Conservation (phyloP, 192 early-diverging fungal species). For the Coemansia interrupta region DNA sequence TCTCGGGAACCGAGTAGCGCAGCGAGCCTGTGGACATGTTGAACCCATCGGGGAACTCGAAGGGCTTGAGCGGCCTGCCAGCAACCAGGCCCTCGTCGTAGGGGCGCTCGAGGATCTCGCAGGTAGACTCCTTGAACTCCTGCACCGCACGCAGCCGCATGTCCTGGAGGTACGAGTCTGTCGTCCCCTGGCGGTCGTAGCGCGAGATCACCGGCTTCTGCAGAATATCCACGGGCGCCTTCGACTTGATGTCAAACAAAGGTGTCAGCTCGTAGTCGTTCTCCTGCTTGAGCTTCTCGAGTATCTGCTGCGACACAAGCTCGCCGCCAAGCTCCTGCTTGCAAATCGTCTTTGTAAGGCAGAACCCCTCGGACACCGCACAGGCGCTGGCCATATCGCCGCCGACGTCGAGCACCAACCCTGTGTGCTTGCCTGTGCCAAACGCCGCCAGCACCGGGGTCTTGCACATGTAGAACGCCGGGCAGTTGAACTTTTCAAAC, state of each 20-base stretch:
- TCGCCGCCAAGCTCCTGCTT: constrained; percentile 78
- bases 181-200: constrained; percentile 17
- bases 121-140: constrained; percentile 93
- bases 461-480: constrained; percentile 92
- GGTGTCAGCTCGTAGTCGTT: constrained; percentile 69
- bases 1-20: constrained; percentile 80
- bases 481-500: constrained; percentile 89
- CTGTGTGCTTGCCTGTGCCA: constrained; percentile 80
- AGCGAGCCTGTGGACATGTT: constrained; percentile 76
- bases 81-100: constrained; percentile 30
- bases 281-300: constrained; percentile 58
- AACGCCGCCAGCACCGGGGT: constrained; percentile 92
- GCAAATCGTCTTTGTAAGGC: constrained; percentile 76
- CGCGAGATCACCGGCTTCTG: constrained; percentile 56
- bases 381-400: constrained; percentile 82
- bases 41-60: constrained; percentile 95
- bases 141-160: constrained; percentile 74
- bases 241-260: constrained; percentile 78
- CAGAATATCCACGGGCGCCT: constrained; percentile 68
- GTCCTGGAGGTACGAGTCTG: constrained; percentile 64
- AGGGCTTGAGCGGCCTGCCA: constrained; percentile 73
- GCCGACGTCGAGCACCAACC: constrained; percentile 90
- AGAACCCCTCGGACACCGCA: constrained; percentile 96
- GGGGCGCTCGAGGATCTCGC: constrained; percentile 63
- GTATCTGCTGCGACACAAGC: constrained; percentile 71